Conservation (phyloP, 176 grass and related monocot species). For the Carex myosuroides region DNA sequence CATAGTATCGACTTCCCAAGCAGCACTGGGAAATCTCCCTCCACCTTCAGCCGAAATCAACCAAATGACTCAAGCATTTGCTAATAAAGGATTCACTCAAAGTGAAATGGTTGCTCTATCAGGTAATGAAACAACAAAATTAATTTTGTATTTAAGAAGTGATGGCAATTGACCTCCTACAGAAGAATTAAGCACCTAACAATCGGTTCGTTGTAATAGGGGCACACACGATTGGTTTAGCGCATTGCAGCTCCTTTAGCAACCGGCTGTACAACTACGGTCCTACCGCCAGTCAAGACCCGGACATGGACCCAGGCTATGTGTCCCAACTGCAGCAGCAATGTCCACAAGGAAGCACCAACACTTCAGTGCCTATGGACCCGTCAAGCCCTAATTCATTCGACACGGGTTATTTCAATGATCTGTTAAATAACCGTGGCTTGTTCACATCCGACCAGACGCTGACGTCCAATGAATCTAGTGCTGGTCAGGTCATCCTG, state of each 20-base stretch:
- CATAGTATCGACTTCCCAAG: conserved; percentile 31
- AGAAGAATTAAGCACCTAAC: background rate
- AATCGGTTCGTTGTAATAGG: conserved; percentile 18
- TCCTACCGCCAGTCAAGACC: conserved; percentile 40
- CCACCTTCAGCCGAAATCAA: conserved; percentile 34
- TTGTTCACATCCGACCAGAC: conserved; percentile 71
- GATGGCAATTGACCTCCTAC: background rate
- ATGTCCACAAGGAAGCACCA: conserved; percentile 35
- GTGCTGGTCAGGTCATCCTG: conserved; percentile 48
- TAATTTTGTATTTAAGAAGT: background rate
- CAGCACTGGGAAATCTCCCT: conserved; percentile 60
- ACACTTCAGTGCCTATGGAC: conserved; percentile 59
- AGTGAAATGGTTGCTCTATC: conserved; percentile 79
- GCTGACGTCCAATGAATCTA: conserved; percentile 40
- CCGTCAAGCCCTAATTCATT: conserved; percentile 45
- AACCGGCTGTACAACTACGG: conserved; percentile 31
- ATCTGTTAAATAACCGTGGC: conserved; percentile 59
- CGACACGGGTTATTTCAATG: conserved; percentile 73
- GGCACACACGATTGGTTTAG: conserved; percentile 70
- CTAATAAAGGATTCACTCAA: conserved; percentile 56
- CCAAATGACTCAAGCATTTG: conserved; percentile 57
- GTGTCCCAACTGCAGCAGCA: conserved; percentile 45
- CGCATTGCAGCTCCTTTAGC: conserved; percentile 84
- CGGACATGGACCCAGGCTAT: conserved; percentile 54
- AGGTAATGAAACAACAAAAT: conserved; percentile 11